Conservation (phyloP, 331 rosid genomes). For the Malus hybrid region DNA sequence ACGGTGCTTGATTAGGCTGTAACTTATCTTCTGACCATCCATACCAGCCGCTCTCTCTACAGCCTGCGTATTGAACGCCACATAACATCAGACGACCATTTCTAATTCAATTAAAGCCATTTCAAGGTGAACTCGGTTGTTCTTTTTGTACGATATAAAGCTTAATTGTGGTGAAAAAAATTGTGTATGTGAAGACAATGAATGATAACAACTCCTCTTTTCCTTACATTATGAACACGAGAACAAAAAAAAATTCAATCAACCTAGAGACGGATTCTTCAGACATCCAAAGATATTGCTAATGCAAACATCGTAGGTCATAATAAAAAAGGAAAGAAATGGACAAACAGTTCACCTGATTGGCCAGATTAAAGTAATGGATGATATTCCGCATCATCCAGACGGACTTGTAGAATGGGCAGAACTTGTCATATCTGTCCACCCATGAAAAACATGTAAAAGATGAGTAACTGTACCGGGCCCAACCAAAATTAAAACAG, state of each 20-base stretch:
- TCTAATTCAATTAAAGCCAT: background rate
- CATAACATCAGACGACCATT: background rate
- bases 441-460: conserved; percentile 13
- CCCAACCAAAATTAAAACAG: background rate
- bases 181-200: too few relatives aligned
- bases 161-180: background rate
- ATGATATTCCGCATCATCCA: conserved; percentile 99
- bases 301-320: background rate
- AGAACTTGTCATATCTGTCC: conserved; percentile 88
- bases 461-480: background rate
- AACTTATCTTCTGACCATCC: conserved; percentile 88
- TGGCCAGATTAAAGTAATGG: conserved; percentile 94
- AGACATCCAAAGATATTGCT: background rate
- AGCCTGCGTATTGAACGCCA: conserved; percentile 42
- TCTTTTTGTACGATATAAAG: background rate
- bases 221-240: too few relatives aligned
- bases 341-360: conserved; percentile 53
- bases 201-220: too few relatives aligned
- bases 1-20: conserved; percentile 83
- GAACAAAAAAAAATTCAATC: background rate
- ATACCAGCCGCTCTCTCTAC: conserved; percentile 96
- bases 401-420: conserved; percentile 98
- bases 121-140: background rate
- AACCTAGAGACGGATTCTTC: background rate
- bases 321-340: background rate